Conservation (phyloP, 1,139 yeast genomes). For the Hansenula lynferdii region DNA sequence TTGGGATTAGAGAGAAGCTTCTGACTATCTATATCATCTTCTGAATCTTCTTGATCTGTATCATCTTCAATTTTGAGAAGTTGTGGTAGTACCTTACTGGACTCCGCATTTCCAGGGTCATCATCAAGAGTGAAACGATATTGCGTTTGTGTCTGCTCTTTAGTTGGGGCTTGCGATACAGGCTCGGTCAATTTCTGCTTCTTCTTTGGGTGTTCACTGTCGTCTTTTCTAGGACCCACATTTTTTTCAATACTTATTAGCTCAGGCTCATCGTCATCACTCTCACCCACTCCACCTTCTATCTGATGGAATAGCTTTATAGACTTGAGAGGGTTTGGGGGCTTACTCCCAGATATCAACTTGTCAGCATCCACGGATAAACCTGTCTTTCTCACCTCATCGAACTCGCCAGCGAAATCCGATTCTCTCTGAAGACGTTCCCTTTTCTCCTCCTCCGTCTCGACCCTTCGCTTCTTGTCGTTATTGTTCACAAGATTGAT, state of each 20-base stretch:
- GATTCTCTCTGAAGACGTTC: background rate
- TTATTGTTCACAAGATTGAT: background rate
- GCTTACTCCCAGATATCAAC: slow-evolving; percentile 10
- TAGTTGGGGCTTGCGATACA: too few relatives aligned
- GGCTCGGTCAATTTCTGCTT: slow-evolving; percentile 6
- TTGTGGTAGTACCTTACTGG: slow-evolving; percentile 3
- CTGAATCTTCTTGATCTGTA: too few relatives aligned
- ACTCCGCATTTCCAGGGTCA: too few relatives aligned
- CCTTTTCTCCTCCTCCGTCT: slow-evolving; percentile 9
- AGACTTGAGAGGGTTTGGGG: slow-evolving; percentile 5
- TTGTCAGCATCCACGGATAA: slow-evolving; percentile 9
- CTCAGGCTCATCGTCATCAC: slow-evolving; percentile 2
- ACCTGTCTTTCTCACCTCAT: slow-evolving; percentile 12
- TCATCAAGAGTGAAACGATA: too few relatives aligned
- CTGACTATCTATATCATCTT: too few relatives aligned
- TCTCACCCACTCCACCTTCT: background rate
- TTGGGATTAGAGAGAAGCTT: too few relatives aligned
- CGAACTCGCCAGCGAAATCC: slow-evolving; percentile 19
- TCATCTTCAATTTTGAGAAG: slow-evolving; percentile 5
- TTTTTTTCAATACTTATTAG: background rate
- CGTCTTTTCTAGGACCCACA: background rate
- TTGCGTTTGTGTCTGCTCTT: background rate
- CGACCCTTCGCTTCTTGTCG: background rate
- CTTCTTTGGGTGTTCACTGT: slow-evolving; percentile 3
- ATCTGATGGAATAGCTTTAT: slow-evolving; percentile 8